Evolutionary conservation across 2,329 filamentous ascomycete species (phyloP).

Genomic region (Ophiostoma quercus): DNA sequence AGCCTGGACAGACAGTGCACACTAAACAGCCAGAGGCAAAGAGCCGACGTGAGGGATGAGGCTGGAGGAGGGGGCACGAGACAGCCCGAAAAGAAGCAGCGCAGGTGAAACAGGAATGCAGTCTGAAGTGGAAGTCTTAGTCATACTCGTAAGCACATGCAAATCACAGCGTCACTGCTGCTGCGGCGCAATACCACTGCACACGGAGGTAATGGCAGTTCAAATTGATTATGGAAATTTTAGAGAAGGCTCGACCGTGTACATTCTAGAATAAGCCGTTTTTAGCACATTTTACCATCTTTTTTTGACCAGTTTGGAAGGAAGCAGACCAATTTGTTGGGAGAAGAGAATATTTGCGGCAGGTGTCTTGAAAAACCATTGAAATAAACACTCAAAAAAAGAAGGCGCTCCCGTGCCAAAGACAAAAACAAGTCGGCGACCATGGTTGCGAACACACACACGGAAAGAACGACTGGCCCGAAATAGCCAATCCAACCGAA

Average conservation of each 20-base stretch:
- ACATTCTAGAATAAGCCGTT: not conserved
- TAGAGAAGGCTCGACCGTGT: conserved; percentile 1
- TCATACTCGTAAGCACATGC: conserved; percentile 9
- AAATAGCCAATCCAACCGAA: not conserved
- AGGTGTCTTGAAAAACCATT: not conserved
- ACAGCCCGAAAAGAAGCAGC: not conserved
- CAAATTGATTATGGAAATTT: not conserved
- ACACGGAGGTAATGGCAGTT: not conserved
- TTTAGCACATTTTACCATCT: not conserved
- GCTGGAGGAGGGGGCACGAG: conserved; percentile 1
- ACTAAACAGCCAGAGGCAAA: not conserved
- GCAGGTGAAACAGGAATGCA: conserved; percentile 1
- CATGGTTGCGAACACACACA: not conserved
- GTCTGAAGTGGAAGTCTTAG: not conserved
- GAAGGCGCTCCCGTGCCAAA: not conserved
- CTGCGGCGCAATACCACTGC: not conserved
- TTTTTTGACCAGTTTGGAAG: not conserved
- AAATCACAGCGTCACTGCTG: conserved; percentile 3
- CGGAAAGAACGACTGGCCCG: conserved; percentile 4
- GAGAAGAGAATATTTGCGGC: not conserved
- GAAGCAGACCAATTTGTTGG: not conserved
- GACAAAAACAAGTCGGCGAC: not conserved
- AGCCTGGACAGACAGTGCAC: too few relatives aligned
- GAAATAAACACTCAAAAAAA: not conserved
- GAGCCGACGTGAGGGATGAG: conserved; percentile 4